Percentiles rank a stretch among this genome's conserved stretches.
Conservation (phyloP, 2,329 filamentous ascomycete genomes). For the Aspergillus quadricinctus region DNA sequence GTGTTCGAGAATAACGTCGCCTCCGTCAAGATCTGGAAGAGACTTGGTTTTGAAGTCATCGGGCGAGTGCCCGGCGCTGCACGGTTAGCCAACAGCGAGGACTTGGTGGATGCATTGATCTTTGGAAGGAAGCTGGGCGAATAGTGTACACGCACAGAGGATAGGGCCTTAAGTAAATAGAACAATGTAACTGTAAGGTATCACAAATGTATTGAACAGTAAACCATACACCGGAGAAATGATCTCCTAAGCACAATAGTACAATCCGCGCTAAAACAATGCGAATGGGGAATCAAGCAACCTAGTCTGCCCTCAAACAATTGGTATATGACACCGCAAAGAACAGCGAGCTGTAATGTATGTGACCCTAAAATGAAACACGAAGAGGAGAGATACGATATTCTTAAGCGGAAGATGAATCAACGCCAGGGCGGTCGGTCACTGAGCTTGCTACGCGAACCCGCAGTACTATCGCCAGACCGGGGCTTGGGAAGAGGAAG, state of each 20-base stretch:
- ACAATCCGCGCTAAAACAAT: slow-evolving; percentile 4
- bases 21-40: slow-evolving; percentile 37
- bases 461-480: slow-evolving; percentile 24
- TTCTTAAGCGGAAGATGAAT: slow-evolving; percentile 16
- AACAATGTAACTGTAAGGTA: neutral
- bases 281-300: slow-evolving; percentile 18
- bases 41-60: slow-evolving; percentile 34
- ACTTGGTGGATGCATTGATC: slow-evolving; percentile 37
- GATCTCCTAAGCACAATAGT: neutral
- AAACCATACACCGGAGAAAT: slow-evolving; percentile 1
- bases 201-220: neutral
- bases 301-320: slow-evolving; percentile 13
- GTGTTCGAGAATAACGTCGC: slow-evolving; percentile 39
- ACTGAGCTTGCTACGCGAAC: slow-evolving; percentile 21
- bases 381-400: slow-evolving; percentile 7
- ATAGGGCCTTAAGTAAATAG: slow-evolving; percentile 3
- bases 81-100: slow-evolving; percentile 32
- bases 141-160: slow-evolving; percentile 1
- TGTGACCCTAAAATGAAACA: slow-evolving; percentile 11
- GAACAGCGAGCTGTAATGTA: slow-evolving; percentile 8
- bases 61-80: slow-evolving; percentile 35
- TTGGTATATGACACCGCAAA: slow-evolving; percentile 13
- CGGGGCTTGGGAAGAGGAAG: slow-evolving; percentile 34
- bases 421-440: slow-evolving; percentile 37
- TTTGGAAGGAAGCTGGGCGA: slow-evolving; percentile 29